Conservation (phyloP, 2,329 filamentous ascomycete species). For the Paraphaeosphaeria minitans region DNA sequence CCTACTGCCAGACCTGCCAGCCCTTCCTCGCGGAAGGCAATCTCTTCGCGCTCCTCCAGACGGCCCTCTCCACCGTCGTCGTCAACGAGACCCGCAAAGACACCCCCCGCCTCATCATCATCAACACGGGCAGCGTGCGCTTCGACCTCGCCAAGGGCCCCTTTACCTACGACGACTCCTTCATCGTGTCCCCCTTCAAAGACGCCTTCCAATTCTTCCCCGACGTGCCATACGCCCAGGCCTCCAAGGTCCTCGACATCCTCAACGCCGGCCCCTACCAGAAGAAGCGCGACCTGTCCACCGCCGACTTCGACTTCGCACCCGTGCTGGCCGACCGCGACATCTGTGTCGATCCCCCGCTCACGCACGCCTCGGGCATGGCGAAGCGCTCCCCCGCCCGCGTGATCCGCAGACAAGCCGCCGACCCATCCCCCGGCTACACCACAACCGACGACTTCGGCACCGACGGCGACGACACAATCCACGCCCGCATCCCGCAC, state of each 20-base stretch:
- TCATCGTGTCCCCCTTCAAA: constrained; percentile 62
- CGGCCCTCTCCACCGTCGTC: constrained; percentile 58
- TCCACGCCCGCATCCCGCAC: constrained; percentile 55
- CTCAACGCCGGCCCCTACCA: constrained; percentile 53
- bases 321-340: constrained; percentile 48
- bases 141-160: constrained; percentile 68
- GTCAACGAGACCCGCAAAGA: constrained; percentile 58
- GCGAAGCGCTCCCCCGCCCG: constrained; percentile 44
- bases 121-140: constrained; percentile 65
- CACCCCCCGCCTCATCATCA: constrained; percentile 61
- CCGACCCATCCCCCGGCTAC: constrained; percentile 55
- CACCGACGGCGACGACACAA: constrained; percentile 61
- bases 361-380: constrained; percentile 33
- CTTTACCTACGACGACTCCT: constrained; percentile 61
- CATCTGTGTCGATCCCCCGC: constrained; percentile 56
- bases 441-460: constrained; percentile 64
- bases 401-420: constrained; percentile 57
- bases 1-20: constrained; percentile 63
- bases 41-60: constrained; percentile 60
- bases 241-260: constrained; percentile 46
- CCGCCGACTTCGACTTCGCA: constrained; percentile 45
- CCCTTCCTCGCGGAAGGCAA: constrained; percentile 59
- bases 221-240: constrained; percentile 57
- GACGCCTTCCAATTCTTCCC: constrained; percentile 61
- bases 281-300: constrained; percentile 40